Evolutionary conservation across 305 asterid genomes (phyloP), one percentile per base, ranked within the genome.

Genomic region (Salvia sclarea): DNA sequence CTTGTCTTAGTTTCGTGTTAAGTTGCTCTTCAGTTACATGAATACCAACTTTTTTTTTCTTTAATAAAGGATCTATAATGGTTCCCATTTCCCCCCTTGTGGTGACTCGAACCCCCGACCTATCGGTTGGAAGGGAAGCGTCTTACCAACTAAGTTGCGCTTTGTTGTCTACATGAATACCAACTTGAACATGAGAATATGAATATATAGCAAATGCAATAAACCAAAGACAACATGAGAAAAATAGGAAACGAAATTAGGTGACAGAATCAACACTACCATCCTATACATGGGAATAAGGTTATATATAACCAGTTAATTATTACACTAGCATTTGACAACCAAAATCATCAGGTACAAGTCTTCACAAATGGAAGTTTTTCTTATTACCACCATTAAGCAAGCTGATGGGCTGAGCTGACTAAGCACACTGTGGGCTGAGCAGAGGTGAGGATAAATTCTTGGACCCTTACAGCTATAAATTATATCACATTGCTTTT

Each of bases 271-370:
- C 62, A 14, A 49, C 40, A 33, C 4, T 24, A 66, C 55, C 69
- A 60, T 60, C 64, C 65, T 24, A 66, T 54, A 37, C 49, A 64
- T 52, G 60, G 48, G 38, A 48, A 37, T 30, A n/a, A n/a, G 56
- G 48, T 50, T 12, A 18, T 65, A 70, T 30, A 24, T 60, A 47
- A 52, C 60, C 24, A 17, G 20, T 21, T 64, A 17, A 1, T 14
- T 68, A 35, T 40, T n/a, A 24, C 1, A n/a, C n/a, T 45, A n/a
- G 45, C 62, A 16, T 43, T 43, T 31, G 63, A 25, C 53, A 24
- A 28, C 30, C 55, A 48, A 25, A 63, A 33, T 8, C 16, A 56
- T 22, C 25, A 54, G 24, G 48, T 31, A 35, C 48, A 44, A 63
- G 24, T 35, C 10, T 35, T 18, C 41, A 54, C 59, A 21, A 61